phyloP scores from a whole-genome alignment of 1,284 basidiomycete genomes.

The Ganoderma multipileum region DNA sequence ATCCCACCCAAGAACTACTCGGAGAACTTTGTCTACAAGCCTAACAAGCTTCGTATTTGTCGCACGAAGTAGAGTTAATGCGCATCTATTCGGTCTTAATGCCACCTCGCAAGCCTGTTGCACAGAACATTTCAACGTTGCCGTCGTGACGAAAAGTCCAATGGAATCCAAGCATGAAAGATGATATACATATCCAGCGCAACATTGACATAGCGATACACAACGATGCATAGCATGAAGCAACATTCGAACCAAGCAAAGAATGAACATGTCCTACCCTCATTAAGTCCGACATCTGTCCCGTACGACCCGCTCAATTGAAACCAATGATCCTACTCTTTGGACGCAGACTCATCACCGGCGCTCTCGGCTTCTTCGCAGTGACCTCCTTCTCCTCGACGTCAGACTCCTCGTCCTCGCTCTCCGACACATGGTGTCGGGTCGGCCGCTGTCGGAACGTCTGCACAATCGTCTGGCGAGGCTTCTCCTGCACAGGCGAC shows the following conservation, averaged over 20 bases:
- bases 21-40: slow-evolving; percentile 90
- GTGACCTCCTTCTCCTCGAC: slow-evolving; percentile 49
- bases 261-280: not conserved
- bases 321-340: slow-evolving; percentile 62
- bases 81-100: not conserved
- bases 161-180: not conserved
- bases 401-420: slow-evolving; percentile 64
- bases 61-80: slow-evolving; percentile 84
- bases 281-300: not conserved
- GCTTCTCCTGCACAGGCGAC: slow-evolving; percentile 8
- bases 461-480: slow-evolving; percentile 9
- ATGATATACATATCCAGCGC: slow-evolving; percentile 9
- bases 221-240: slow-evolving; percentile 17
- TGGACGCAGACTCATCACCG: slow-evolving; percentile 63
- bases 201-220: slow-evolving; percentile 22
- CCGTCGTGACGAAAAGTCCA: too few relatives aligned
- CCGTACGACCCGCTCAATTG: slow-evolving; percentile 12
- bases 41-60: slow-evolving; percentile 83
- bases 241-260: slow-evolving; percentile 2
- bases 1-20: slow-evolving; percentile 93
- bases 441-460: slow-evolving; percentile 21
- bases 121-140: too few relatives aligned
- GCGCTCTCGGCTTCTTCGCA: slow-evolving; percentile 50
- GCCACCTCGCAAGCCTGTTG: too few relatives aligned
- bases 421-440: slow-evolving; percentile 57